Evolutionary conservation across 805 yeast species (phyloP), one percentile per base, ranked within the genome.

Genomic region (Candida vaughaniae): DNA sequence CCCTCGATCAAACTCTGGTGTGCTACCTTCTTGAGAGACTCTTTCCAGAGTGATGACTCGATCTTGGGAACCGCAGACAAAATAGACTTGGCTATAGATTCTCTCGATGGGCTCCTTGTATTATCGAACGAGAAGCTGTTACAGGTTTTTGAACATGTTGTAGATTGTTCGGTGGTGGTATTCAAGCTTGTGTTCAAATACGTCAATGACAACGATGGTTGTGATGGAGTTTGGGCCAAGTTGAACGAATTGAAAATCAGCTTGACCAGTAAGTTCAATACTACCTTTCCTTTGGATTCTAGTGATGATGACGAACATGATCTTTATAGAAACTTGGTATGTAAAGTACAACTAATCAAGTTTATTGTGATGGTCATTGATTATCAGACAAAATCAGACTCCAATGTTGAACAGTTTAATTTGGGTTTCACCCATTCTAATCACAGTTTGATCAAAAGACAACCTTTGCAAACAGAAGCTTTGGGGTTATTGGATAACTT

Each of bases 331-430:
- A 73, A 78, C 31, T 58, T 79, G 25, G 78, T 83, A 10, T 64
- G 80, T 31, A 79, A 76, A 56, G 62, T 85, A n/a, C 81, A 90
- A 19, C 67, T 83, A n/a, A 65, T 82, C 35, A 86, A 84, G 58
- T 79, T 90, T 41, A 75, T 87, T 8, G 78, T 60, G 39, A 48
- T 62, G 5, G 67, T 68, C 6, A 62, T 72, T 25, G 73, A 69
- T 47, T 64, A 69, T 38, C 72, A 73, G 35, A 60, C 69, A 29
- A 63, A 69, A 29, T 70, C 78, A n/a, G 64, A 67, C 20, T 41
- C 56, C 46, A 31, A 41, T 49, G 42, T 43, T 22, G 45, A 49
- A 32, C 72, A 68, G 26, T 68, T 73, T 22, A 78, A 83, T 7
- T 59, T 81, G 31, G 54, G 75, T 3, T 56, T 68, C 38, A 78